Evolutionary conservation across 176 grass and related monocot species (phyloP), one percentile per base, ranked within the genome.

Genomic region (Tillandsia leiboldiana): DNA sequence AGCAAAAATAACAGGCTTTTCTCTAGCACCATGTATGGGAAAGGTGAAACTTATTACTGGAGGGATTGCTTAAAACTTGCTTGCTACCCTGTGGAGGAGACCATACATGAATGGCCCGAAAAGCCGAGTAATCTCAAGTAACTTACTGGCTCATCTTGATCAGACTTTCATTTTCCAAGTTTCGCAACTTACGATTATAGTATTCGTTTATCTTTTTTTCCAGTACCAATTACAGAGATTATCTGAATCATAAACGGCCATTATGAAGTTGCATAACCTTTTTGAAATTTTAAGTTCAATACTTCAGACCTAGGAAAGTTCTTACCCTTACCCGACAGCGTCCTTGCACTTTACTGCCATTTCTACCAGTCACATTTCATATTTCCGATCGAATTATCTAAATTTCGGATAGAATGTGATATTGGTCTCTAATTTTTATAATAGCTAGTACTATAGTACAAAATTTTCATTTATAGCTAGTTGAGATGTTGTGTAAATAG

Each of bases 61-160:
- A 73, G 84, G 49, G 91, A 90, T 76, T 90, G 87, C 76, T 82
- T 96, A 20, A 85, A 78, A 72, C 81, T 96, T 33, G 75, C 83
- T 11, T 87, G 78, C 69, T 86, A 74, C 51, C 87, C 79, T n/a
- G 47, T 76, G 51, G 51, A 8, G 63, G 67, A 65, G 61, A 18
- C 53, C 72, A 72, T 67, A 17, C 10, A 5, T 15, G 62, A 52
- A 33, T 95, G 87, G 91, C 91, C 87, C 0, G 69, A 87, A 26
- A 95, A 85, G 64, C 87, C 87, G 17, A 59, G 9, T 3, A 67
- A 76, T n/a, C 75, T 95, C 51, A 70, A 82, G 81, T 87, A 80
- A 58, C 50, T 9, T 5, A 42, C 33, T 3, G 7, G 3, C 33
- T 42, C 33, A 42, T 42, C 4, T 42, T 42, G 33, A 6, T 42